Evolutionary conservation across 2,329 filamentous ascomycete genomes (phyloP).

Genomic region (Clathrospora elynae): DNA sequence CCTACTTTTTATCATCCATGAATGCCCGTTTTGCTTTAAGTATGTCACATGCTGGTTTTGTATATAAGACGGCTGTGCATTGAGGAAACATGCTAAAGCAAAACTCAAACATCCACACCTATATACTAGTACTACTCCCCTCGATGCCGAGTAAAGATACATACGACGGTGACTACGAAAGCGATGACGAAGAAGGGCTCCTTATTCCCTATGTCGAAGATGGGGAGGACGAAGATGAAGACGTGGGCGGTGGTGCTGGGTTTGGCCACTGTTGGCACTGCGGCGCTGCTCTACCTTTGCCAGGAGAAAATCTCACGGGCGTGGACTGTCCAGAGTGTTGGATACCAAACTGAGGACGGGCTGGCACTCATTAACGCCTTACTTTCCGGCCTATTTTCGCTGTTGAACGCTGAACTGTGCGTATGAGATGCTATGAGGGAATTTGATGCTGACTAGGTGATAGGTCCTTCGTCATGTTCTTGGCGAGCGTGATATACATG

Average conservation of each 20-base stretch:
- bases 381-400: neutral
- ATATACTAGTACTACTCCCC: no score
- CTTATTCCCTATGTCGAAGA: neutral
- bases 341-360: slow-evolving; percentile 7
- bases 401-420: neutral
- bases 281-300: neutral
- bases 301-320: neutral
- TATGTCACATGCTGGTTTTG: no score
- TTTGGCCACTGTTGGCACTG: slow-evolving; percentile 14
- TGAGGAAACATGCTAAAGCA: no score
- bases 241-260: neutral
- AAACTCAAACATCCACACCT: no score
- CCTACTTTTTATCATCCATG: no score
- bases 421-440: neutral
- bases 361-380: no score
- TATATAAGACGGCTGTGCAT: no score
- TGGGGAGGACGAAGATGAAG: neutral
- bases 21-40: no score
- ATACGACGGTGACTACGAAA: neutral
- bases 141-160: no score
- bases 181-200: neutral
- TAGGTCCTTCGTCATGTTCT: no score
- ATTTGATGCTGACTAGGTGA: no score
- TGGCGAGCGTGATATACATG: no score
- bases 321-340: slow-evolving; percentile 7